Percentiles rank a stretch among this genome's conserved stretches.
These are phyloP conservation scores for Besnoitia besnoiti DNA, from an alignment of 169 alveolate species.

Conservation along the genomic window DNA sequence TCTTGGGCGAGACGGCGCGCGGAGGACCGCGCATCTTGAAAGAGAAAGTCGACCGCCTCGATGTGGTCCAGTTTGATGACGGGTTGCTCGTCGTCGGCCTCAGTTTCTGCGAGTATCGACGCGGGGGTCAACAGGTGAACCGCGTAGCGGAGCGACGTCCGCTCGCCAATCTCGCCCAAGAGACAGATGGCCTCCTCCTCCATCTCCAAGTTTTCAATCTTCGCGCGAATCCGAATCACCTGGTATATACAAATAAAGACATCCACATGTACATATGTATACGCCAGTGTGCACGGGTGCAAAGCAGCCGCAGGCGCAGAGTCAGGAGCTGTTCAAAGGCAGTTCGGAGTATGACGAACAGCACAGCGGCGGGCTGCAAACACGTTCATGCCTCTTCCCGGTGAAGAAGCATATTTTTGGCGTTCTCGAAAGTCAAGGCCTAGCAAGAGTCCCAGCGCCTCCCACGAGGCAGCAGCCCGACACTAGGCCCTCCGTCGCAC, in stretches of 20 bases:
- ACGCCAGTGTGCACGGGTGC: too few species aligned
- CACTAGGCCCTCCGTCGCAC: too few species aligned
- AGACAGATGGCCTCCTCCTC: slow-evolving; percentile 95
- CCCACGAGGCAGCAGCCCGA: too few species aligned
- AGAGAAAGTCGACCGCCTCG: slow-evolving; percentile 94
- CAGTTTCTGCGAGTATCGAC: slow-evolving; percentile 92
- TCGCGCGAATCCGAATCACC: slow-evolving; percentile 96
- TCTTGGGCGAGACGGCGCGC: slow-evolving; percentile 94
- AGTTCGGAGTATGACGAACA: too few species aligned
- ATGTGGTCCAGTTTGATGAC: slow-evolving; percentile 89
- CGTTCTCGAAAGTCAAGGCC: too few species aligned
- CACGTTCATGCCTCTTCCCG: too few species aligned
- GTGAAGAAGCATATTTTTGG: too few species aligned
- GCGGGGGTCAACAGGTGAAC: slow-evolving; percentile 97
- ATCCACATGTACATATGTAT: too few species aligned
- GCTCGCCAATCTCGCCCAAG: slow-evolving; percentile 96
- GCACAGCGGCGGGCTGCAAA: too few species aligned
- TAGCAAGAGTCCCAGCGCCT: too few species aligned
- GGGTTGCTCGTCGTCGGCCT: slow-evolving; percentile 85
- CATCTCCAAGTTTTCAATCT: slow-evolving; percentile 94
- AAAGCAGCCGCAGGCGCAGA: too few species aligned
- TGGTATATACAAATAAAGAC: slow-evolving; percentile 75
- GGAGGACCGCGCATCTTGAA: slow-evolving; percentile 97
- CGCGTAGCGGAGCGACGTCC: slow-evolving; percentile 95
- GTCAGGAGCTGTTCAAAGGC: too few species aligned